Base-by-base conservation (phyloP, 352 stramenopile species). In the Phytophthora pisi region DNA sequence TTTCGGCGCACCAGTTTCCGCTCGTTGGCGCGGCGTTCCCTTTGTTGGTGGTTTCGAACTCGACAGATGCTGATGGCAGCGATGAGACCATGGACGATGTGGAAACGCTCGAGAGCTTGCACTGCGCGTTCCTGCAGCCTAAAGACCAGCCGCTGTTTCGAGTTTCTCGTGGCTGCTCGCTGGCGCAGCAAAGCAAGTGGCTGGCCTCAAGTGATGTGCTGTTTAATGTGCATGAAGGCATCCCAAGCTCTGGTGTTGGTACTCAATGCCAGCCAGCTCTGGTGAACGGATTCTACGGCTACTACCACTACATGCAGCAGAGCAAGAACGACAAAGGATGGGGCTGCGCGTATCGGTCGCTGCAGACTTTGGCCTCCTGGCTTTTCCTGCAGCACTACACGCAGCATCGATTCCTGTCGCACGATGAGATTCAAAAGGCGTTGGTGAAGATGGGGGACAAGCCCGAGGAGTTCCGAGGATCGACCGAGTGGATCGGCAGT, bases 261-360 rank as follows among this genome's bases (percentile, higher is more conserved):
- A 31, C 68, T 11, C 57, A 80, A 5, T 64, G 76, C 52, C 66
- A 78, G n/a, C 63, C 51, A 23, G 66, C 66, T 24, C 42, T 96
- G 5, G 86, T 96, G 15, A 67, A 88, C 18, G 90, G 89, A 9
- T 80, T 83, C 51, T 96, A 95, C 63, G 81, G 77, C 13, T 97
- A 95, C 69, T 96, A 90, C 57, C 90, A 97, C 63, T 96, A 97
- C 73, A 66, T 91, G 62, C 82, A 93, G 46, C 82, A 97, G 30
- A 61, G 61, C 52, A 68, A 88, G 56, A 88, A 95, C 36, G 90
- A 97, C 67, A 92, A 92, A 81, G 90, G 89, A 43, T 97, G 90
- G 90, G 90, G 90, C 46, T 97, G 90, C 51, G 89, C 90, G 24
- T 97, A 97, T 57, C 78, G 89, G 4, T 95, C 86, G 47, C 69